A percentile compares a stretch with the other conserved stretches of the same genome.
phyloP scores from a whole-genome alignment of 2,329 filamentous ascomycete genomes.

The Botryosphaeria dothidea region DNA sequence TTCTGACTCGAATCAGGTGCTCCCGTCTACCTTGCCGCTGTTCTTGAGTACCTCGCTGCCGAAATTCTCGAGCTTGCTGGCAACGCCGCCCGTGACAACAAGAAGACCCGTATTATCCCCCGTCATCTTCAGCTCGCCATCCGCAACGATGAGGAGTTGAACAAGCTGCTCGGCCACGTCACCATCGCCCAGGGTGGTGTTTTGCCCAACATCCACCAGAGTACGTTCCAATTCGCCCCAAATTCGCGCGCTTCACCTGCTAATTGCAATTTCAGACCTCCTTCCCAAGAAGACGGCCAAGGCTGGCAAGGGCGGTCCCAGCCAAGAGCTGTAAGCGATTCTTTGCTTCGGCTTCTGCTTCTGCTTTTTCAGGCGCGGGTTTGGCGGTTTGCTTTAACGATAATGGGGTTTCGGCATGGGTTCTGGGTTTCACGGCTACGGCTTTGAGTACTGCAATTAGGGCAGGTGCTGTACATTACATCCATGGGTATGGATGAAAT shows the following conservation, averaged over 20 bases:
- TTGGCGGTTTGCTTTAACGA: conserved; percentile 68
- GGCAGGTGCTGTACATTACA: conserved; percentile 63
- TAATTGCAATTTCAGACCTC: conserved; percentile 68
- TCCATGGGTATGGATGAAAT: conserved; percentile 53
- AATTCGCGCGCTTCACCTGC: conserved; percentile 26
- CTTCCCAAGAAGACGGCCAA: conserved; percentile 99
- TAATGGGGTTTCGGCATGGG: conserved; percentile 72
- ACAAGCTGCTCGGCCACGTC: conserved; percentile 95
- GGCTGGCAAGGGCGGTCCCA: conserved; percentile 78
- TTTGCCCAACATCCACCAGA: conserved; percentile 95
- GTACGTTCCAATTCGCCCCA: conserved; percentile 59
- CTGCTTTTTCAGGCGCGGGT: conserved; percentile 49
- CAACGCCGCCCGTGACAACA: conserved; percentile 98
- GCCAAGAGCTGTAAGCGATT: conserved; percentile 83
- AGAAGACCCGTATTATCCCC: conserved; percentile 99
- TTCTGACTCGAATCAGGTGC: conserved; percentile 56
- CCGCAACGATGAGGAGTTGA: conserved; percentile 98
- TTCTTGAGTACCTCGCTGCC: conserved; percentile 97
- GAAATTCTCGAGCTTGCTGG: conserved; percentile 99
- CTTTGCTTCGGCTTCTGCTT: conserved; percentile 26
- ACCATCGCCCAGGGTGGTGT: conserved; percentile 98
- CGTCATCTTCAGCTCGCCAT: conserved; percentile 99
- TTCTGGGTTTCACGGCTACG: conserved; percentile 51
- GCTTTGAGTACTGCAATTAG: conserved; percentile 43
- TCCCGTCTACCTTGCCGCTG: conserved; percentile 94